Percentiles rank a stretch among this genome's conserved stretches.
Conservation (phyloP, 1,139 yeast genomes). For the Hemisphaericaspora lyxosophila region DNA sequence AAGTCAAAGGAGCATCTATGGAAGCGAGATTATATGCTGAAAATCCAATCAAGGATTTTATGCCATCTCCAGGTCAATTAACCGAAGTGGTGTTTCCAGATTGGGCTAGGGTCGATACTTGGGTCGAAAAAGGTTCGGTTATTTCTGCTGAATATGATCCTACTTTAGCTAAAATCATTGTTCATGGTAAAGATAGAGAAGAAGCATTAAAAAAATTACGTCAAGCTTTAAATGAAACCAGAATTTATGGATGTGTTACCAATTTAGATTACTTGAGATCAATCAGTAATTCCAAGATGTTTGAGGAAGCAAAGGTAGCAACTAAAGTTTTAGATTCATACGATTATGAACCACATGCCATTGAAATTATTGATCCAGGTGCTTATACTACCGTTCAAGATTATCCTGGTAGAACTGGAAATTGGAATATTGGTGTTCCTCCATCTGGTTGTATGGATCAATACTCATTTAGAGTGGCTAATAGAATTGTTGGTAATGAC, state of each 20-base stretch:
- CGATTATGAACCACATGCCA: slow-evolving; percentile 75
- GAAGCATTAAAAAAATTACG: slow-evolving; percentile 79
- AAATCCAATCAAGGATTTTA: slow-evolving; percentile 90
- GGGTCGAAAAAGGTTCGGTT: slow-evolving; percentile 90
- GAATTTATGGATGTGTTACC: slow-evolving; percentile 83
- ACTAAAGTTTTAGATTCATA: slow-evolving; percentile 87
- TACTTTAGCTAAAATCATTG: slow-evolving; percentile 92
- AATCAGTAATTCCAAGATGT: slow-evolving; percentile 81
- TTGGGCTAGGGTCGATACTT: slow-evolving; percentile 91
- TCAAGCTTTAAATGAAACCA: slow-evolving; percentile 82
- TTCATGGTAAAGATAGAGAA: slow-evolving; percentile 82
- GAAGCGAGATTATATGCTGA: slow-evolving; percentile 97
- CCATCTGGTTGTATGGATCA: slow-evolving; percentile 99
- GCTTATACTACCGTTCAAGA: slow-evolving; percentile 96
- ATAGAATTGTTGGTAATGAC: slow-evolving; percentile 86
- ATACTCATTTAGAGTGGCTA: slow-evolving; percentile 84
- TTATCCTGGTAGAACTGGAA: slow-evolving; percentile 86
- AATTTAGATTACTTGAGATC: slow-evolving; percentile 87
- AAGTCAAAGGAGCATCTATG: slow-evolving; percentile 84
- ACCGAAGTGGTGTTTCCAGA: slow-evolving; percentile 81
- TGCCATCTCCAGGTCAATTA: slow-evolving; percentile 95
- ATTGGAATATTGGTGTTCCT: slow-evolving; percentile 94
- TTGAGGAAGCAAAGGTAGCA: slow-evolving; percentile 76
- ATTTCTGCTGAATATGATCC: slow-evolving; percentile 95
- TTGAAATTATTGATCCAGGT: slow-evolving; percentile 84